A percentile compares a stretch with the other conserved stretches of the same genome.
Evolutionary conservation across 352 stramenopile genomes (phyloP).

Genomic region (Elongisporangium anandrum): DNA sequence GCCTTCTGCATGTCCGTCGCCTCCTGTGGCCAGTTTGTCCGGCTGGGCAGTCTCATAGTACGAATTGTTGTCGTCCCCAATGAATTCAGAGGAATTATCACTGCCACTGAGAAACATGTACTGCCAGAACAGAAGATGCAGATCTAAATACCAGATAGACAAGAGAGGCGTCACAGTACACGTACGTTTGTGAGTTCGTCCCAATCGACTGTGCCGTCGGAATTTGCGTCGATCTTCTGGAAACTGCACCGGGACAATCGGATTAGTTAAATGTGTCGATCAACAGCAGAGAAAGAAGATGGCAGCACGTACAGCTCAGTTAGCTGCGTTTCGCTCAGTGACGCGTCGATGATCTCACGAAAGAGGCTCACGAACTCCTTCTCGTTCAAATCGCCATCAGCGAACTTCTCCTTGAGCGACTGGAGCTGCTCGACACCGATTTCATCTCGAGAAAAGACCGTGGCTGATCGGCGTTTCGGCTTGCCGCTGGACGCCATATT

Average conservation of each 20-base stretch:
- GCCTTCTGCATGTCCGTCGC: conserved; percentile 1
- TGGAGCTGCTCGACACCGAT: conserved; percentile 80
- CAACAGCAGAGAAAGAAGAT: background rate
- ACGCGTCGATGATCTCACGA: conserved; percentile 73
- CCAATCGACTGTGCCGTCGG: conserved; percentile 84
- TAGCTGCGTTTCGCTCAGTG: conserved; percentile 73
- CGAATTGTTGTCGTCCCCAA: conserved; percentile 56
- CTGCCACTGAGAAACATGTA: conserved; percentile 84
- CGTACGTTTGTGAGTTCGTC: conserved; percentile 85
- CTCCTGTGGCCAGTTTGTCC: conserved; percentile 42
- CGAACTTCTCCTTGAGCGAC: conserved; percentile 82
- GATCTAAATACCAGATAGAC: no score
- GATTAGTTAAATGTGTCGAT: no score
- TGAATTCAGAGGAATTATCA: conserved; percentile 51
- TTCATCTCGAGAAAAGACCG: conserved; percentile 73
- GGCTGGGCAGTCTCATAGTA: conserved; percentile 63
- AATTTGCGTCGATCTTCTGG: conserved; percentile 88
- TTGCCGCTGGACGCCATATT: conserved; percentile 5
- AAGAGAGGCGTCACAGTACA: no score
- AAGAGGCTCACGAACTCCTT: conserved; percentile 85
- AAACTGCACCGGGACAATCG: no score
- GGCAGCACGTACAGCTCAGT: conserved; percentile 56
- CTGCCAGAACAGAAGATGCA: conserved; percentile 24
- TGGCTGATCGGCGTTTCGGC: conserved; percentile 30
- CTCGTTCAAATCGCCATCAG: conserved; percentile 77